A percentile compares a stretch with the other conserved stretches of the same genome.
These are phyloP conservation scores for Chaetoscypha palmicola DNA, from an alignment of 2,329 filamentous ascomycete species.

Conservation along the genomic window DNA sequence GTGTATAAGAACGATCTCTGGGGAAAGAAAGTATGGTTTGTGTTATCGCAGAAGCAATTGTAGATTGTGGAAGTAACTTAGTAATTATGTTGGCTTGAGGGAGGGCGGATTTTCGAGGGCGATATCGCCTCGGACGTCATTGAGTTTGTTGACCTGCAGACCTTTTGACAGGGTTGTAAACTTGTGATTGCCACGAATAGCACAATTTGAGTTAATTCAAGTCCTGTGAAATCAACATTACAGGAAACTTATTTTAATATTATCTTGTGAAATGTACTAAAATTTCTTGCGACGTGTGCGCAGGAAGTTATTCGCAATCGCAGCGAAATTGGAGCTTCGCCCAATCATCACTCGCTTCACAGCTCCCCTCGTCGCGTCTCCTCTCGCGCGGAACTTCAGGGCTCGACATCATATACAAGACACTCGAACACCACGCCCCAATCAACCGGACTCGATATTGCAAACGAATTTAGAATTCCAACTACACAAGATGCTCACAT, in stretches of 20 bases:
- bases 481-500: too few species aligned
- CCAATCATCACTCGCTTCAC: too few species aligned
- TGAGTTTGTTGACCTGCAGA: slow-evolving; percentile 15
- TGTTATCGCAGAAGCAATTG: slow-evolving; percentile 23
- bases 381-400: background rate
- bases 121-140: slow-evolving; percentile 22
- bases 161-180: slow-evolving; percentile 13
- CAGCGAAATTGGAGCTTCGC: too few species aligned
- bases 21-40: background rate
- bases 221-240: too few species aligned
- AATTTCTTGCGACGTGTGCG: too few species aligned
- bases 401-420: background rate
- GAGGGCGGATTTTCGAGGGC: slow-evolving; percentile 6
- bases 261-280: background rate
- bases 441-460: too few species aligned
- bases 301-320: too few species aligned
- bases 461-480: too few species aligned
- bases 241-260: too few species aligned
- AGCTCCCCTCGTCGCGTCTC: background rate
- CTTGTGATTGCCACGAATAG: background rate
- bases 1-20: background rate
- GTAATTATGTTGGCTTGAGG: slow-evolving; percentile 3
- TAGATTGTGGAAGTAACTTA: background rate
- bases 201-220: too few species aligned
- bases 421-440: background rate